A percentile compares a stretch with the other conserved stretches of the same genome.
These are phyloP conservation scores for Aegle marmelos DNA, from an alignment of 345 rosid species.

Conservation along the genomic window DNA sequence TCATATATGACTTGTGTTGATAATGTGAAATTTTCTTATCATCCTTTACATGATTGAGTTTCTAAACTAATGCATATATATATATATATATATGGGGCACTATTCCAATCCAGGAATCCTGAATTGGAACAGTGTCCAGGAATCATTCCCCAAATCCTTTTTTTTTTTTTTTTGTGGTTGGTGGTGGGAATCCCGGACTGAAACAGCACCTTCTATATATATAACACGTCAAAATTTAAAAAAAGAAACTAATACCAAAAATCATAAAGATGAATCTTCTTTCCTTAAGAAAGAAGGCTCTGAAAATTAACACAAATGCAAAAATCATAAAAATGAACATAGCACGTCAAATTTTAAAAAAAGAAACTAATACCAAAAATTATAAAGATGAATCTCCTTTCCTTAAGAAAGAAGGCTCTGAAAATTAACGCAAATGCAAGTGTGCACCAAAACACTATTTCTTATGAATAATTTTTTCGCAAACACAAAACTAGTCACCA, in stretches of 20 bases:
- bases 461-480: slow-evolving; percentile 1
- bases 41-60: not conserved
- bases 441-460: not conserved
- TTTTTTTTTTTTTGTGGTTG: no score
- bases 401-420: not conserved
- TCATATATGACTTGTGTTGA: not conserved
- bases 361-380: not conserved
- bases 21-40: not conserved
- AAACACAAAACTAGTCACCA: slow-evolving; percentile 3
- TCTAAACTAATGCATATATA: not conserved
- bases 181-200: no score
- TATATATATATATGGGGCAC: no score
- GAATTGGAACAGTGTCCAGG: no score
- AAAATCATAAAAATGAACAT: not conserved
- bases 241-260: not conserved
- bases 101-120: no score
- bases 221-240: not conserved
- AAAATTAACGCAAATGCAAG: not conserved
- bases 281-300: not conserved
- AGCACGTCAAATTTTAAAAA: not conserved
- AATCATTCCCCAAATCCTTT: no score
- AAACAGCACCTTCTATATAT: no score
- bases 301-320: not conserved
- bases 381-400: not conserved
- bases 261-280: not conserved